These are phyloP conservation scores for Claviceps pusilla DNA, from an alignment of 2,329 filamentous ascomycete genomes.

Conservation along the genomic window DNA sequence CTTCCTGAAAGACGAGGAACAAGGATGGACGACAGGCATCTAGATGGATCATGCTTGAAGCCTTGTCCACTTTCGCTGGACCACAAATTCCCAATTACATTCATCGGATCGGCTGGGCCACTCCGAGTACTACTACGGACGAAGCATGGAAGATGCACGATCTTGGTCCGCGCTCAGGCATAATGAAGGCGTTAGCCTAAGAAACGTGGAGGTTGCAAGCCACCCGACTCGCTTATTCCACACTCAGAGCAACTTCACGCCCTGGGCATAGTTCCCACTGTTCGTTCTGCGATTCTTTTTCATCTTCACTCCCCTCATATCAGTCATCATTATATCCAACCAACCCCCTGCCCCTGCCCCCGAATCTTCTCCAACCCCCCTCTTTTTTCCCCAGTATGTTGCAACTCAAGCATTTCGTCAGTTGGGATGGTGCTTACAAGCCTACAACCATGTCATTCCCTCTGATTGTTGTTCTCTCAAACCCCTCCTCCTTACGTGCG, in stretches of 20 bases:
- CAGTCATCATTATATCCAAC: neutral
- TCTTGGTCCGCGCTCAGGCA: slow-evolving; percentile 12
- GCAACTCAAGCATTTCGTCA: neutral
- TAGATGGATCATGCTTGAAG: slow-evolving; percentile 10
- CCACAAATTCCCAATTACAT: slow-evolving; percentile 1
- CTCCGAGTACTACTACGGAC: neutral
- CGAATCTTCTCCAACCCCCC: no score
- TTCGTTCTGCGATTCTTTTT: neutral
- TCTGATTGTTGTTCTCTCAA: neutral
- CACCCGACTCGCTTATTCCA: neutral
- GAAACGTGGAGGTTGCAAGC: neutral
- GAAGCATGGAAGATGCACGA: neutral
- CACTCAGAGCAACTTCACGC: neutral
- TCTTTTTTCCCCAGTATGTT: neutral
- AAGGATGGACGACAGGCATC: slow-evolving; percentile 6
- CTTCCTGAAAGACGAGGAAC: slow-evolving; percentile 2
- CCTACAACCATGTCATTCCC: neutral
- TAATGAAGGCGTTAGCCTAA: neutral
- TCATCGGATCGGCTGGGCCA: slow-evolving; percentile 4
- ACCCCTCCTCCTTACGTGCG: neutral
- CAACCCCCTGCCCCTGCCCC: no score
- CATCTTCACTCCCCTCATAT: neutral
- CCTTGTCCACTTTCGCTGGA: slow-evolving; percentile 7
- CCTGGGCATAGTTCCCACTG: neutral
- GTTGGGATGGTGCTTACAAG: neutral